Base-by-base conservation (phyloP, 1,284 basidiomycete species). In the Amylostereum chailletii region DNA sequence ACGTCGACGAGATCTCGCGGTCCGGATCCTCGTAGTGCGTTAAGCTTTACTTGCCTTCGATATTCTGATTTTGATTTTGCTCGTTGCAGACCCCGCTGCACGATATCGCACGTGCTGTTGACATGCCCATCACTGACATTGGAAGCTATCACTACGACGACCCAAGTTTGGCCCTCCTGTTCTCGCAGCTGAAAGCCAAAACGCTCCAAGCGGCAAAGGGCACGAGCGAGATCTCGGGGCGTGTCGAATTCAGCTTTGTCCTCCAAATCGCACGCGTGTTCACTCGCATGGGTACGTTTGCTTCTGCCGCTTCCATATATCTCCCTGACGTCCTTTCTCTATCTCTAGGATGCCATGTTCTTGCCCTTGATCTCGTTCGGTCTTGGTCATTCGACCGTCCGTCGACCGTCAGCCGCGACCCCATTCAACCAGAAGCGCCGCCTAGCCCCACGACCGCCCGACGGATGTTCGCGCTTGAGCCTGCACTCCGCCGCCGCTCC, bases 321-420 rank as follows among this genome's bases (percentile, higher is more conserved):
- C 27, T 40, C 9, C 38, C 42, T 29, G 36, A 29, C 33, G n/a
- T 33, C 27, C 11, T 38, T 36, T 41, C 37, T 50, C 45, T 37
- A 44, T 42, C 7, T 50, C 2, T 60, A 95, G 94, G 95, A n/a
- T 98, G 94, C 58, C 93, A 96, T 63, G 76, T 79, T 3, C 71
- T 98, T 9, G 94, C 91, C 2, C 75, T 97, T 29, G 83, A 90
- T 59, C 78, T 97, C 9, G 81, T 95, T 38, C 79, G 80, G 29
- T 86, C 87, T 0, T 97, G 94, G 94, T 86, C 86, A 2, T 97
- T 96, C 63, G 88, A 90, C 48, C 76, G 86, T 44, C 89, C 91
- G 49, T 71, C 76, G 3, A 65, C 67, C 38, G 56, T 64, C 8
- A 54, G 66, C 11, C 66, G 63, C 29, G 59, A 67, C 47, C 55